Evolutionary conservation across 176 grass and related monocot genomes (phyloP).

Genomic region (Eleusine indica): DNA sequence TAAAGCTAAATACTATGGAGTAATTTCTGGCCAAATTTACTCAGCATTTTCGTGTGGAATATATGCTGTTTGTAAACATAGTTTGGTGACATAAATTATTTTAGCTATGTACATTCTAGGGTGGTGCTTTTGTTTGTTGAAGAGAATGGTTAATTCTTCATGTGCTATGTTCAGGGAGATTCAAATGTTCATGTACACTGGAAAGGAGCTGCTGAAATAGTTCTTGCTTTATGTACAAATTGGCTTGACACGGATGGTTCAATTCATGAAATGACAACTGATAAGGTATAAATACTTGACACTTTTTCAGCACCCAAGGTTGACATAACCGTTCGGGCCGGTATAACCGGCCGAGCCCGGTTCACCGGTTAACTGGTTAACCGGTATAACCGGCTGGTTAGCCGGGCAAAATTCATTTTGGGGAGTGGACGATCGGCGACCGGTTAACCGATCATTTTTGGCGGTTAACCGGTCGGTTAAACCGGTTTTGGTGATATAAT

Average conservation of each 20-base stretch:
- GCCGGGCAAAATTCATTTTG: too few species aligned
- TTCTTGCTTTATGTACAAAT: conserved; percentile 73
- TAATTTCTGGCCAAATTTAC: neutral
- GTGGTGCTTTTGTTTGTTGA: neutral
- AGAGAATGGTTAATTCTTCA: conserved; percentile 23
- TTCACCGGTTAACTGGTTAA: too few species aligned
- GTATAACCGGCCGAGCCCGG: too few species aligned
- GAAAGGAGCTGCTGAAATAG: conserved; percentile 97
- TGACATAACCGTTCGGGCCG: too few species aligned
- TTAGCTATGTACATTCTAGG: neutral
- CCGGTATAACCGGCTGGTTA: too few species aligned
- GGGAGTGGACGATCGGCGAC: too few species aligned
- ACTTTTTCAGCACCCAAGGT: neutral
- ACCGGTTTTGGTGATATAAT: too few species aligned
- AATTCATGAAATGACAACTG: conserved; percentile 53
- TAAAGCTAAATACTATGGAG: neutral
- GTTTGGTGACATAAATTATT: neutral
- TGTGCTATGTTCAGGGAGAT: conserved; percentile 54
- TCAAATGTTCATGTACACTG: conserved; percentile 83
- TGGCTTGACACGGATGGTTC: conserved; percentile 66
- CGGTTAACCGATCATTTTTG: too few species aligned
- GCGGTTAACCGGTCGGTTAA: too few species aligned
- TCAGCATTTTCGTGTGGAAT: neutral
- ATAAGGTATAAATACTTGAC: conserved; percentile 49
- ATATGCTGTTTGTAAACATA: neutral